A percentile compares a stretch with the other conserved stretches of the same genome.
Conservation (phyloP, 108 stramenopile species). For the Conticribra guillardii region DNA sequence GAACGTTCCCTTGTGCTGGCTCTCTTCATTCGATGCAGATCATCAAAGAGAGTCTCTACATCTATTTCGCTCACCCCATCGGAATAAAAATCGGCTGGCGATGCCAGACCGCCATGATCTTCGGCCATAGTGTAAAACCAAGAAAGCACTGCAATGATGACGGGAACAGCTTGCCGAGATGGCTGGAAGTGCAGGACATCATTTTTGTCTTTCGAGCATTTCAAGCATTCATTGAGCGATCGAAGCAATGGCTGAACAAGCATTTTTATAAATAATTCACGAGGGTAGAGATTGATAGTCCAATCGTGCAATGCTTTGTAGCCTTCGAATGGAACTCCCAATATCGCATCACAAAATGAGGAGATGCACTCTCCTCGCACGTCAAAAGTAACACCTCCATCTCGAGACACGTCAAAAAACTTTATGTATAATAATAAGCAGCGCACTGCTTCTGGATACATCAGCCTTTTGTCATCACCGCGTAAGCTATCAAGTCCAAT, state of each 20-base stretch:
- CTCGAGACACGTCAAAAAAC: slow-evolving; percentile 54
- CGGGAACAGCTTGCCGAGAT: slow-evolving; percentile 55
- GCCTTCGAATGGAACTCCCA: slow-evolving; percentile 43
- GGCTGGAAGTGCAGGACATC: slow-evolving; percentile 43
- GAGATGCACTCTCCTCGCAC: slow-evolving; percentile 32
- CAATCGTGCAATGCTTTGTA: slow-evolving; percentile 66
- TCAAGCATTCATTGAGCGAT: slow-evolving; percentile 53
- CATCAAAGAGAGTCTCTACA: slow-evolving; percentile 64
- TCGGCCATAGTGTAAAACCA: slow-evolving; percentile 65
- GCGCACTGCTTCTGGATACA: slow-evolving; percentile 70
- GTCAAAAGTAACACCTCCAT: slow-evolving; percentile 35
- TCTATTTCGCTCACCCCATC: slow-evolving; percentile 57
- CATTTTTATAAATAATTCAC: slow-evolving; percentile 59
- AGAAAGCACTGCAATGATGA: slow-evolving; percentile 64
- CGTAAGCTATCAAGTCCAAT: slow-evolving; percentile 59
- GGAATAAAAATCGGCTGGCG: slow-evolving; percentile 65
- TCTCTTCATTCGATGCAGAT: slow-evolving; percentile 55
- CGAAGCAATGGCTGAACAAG: slow-evolving; percentile 65
- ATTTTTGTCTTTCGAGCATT: slow-evolving; percentile 47
- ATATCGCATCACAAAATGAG: slow-evolving; percentile 43
- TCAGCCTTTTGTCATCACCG: slow-evolving; percentile 48
- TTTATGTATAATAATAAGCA: slow-evolving; percentile 68
- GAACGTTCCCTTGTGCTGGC: slow-evolving; percentile 46
- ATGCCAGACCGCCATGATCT: slow-evolving; percentile 44
- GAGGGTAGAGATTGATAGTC: slow-evolving; percentile 52